phyloP scores from a whole-genome alignment of 495 filamentous ascomycete species.

The Baudoinia panamericana region DNA sequence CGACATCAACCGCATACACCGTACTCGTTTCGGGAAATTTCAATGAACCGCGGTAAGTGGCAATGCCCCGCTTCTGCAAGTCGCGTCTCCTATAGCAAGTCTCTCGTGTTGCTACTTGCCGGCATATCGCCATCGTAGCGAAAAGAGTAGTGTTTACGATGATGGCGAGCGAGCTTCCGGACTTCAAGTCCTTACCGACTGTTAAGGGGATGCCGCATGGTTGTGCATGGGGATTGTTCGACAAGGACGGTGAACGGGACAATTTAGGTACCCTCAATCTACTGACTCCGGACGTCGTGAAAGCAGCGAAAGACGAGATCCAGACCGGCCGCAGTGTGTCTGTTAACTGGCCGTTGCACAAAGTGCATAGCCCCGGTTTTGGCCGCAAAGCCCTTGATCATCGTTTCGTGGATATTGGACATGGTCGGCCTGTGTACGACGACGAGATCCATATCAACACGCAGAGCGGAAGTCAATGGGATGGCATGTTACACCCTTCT shows the following conservation, averaged over 20 bases:
- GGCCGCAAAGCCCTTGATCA: conserved; percentile 1
- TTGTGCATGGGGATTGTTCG: conserved; percentile 12
- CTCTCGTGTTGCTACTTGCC: no score
- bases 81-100: no score
- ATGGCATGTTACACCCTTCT: no score
- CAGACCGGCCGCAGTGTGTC: conserved; percentile 12
- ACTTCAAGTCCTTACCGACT: conserved; percentile 1
- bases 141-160: not conserved
- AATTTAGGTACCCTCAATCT: conserved; percentile 21
- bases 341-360: conserved; percentile 14
- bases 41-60: no score
- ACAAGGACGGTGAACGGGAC: conserved; percentile 14
- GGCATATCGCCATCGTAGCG: no score
- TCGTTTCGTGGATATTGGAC: conserved; percentile 27
- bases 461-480: conserved; percentile 29
- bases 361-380: conserved; percentile 4
- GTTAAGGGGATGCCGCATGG: conserved; percentile 1
- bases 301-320: conserved; percentile 19
- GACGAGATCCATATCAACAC: conserved; percentile 18
- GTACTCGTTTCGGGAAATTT: no score
- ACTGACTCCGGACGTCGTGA: conserved; percentile 23
- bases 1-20: no score
- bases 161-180: not conserved
- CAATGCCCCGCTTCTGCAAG: no score
- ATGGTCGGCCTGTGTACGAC: conserved; percentile 20